A percentile compares a stretch with the other conserved stretches of the same genome.
Conservation (phyloP, 306 rosid genomes). For the Hippophae tibetana region DNA sequence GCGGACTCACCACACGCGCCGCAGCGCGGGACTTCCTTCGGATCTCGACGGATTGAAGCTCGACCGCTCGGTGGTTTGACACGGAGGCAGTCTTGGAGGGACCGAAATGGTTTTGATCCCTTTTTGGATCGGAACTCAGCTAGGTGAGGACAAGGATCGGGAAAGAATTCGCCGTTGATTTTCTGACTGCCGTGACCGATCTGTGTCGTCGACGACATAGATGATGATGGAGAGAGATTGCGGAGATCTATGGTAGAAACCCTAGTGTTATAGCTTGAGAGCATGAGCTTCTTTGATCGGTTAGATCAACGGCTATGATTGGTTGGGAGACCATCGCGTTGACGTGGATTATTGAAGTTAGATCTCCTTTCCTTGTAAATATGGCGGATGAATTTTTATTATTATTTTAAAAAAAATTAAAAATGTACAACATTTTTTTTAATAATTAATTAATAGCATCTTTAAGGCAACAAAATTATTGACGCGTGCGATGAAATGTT, state of each 20-base stretch:
- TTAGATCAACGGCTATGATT: too few relatives aligned
- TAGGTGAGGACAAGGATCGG: conserved; percentile 66
- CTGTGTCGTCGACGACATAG: conserved; percentile 66
- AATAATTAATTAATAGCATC: too few relatives aligned
- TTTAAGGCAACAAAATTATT: too few relatives aligned
- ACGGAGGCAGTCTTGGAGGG: conserved; percentile 70
- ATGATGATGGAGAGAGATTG: conserved; percentile 21
- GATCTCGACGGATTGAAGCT: conserved; percentile 72
- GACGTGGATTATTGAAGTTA: too few relatives aligned
- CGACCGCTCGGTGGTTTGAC: conserved; percentile 70
- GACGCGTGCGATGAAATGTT: too few relatives aligned
- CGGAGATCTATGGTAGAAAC: conserved; percentile 25
- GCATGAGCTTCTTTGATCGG: conserved; percentile 13
- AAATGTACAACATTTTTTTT: too few relatives aligned
- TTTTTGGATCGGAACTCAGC: conserved; percentile 55
- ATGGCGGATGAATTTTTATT: too few relatives aligned
- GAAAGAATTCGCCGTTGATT: conserved; percentile 46
- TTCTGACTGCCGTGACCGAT: conserved; percentile 24
- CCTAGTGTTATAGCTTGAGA: conserved; percentile 28
- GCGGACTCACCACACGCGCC: conserved; percentile 42
- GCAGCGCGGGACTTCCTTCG: conserved; percentile 61
- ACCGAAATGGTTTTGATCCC: conserved; percentile 67
- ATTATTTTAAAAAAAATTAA: too few relatives aligned
- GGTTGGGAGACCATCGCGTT: too few relatives aligned
- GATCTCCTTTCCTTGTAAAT: too few relatives aligned